Evolutionary conservation across 1,139 yeast species (phyloP).

Genomic region (Zygosaccharomyces pseudobailii): DNA sequence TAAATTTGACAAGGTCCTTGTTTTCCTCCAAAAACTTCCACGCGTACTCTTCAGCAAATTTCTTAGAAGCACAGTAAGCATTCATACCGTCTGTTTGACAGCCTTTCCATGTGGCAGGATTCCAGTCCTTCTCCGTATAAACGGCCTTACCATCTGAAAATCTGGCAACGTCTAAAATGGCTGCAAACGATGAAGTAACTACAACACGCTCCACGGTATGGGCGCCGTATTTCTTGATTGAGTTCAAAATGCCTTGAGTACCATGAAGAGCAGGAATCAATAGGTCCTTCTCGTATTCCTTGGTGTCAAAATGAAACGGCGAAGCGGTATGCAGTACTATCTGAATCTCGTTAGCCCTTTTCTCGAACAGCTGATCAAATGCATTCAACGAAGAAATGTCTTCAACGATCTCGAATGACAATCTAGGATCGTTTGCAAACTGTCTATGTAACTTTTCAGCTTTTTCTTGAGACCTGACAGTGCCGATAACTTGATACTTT

Average conservation of each 20-base stretch:
- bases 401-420: conserved; percentile 34
- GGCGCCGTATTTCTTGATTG: conserved; percentile 41
- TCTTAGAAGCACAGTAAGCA: conserved; percentile 44
- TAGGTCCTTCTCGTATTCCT: conserved; percentile 27
- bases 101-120: conserved; percentile 36
- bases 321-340: conserved; percentile 43
- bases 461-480: conserved; percentile 36
- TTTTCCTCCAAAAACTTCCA: conserved; percentile 42
- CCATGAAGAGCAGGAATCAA: conserved; percentile 48
- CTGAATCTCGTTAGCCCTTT: conserved; percentile 32
- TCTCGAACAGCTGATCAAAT: conserved; percentile 35
- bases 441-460: conserved; percentile 23
- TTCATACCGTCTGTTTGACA: conserved; percentile 28
- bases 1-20: conserved; percentile 36
- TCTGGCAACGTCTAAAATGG: conserved; percentile 33
- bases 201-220: conserved; percentile 36
- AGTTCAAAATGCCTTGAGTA: conserved; percentile 39
- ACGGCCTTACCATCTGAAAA: conserved; percentile 58
- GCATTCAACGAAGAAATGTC: conserved; percentile 36
- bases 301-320: conserved; percentile 35
- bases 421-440: conserved; percentile 28
- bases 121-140: conserved; percentile 38
- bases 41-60: conserved; percentile 44
- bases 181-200: conserved; percentile 53
- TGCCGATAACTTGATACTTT: conserved; percentile 35